A percentile compares a stretch with the other conserved stretches of the same genome.
Evolutionary conservation across 169 alveolate species (phyloP).

Genomic region (Plasmodium coatneyi): DNA sequence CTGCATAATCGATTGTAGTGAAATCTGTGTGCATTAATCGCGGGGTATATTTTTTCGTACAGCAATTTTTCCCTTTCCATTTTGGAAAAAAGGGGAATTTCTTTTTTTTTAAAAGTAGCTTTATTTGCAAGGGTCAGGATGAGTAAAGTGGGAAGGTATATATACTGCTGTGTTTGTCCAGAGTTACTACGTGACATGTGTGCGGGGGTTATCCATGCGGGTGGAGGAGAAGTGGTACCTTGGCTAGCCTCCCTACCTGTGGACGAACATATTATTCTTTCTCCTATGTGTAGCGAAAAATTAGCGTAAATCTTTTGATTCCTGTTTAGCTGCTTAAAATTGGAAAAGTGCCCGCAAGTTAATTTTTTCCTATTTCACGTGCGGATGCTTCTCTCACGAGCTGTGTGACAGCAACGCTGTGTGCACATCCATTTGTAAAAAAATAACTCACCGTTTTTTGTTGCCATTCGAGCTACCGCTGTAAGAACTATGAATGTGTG

Average conservation of each 20-base stretch:
- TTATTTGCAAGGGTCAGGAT: not conserved
- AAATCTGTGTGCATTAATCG: not conserved
- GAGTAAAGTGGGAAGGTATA: not conserved
- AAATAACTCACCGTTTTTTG: not conserved
- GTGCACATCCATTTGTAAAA: not conserved
- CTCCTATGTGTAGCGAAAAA: not conserved
- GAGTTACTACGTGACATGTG: too few species aligned
- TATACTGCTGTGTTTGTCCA: too few species aligned
- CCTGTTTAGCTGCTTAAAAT: not conserved
- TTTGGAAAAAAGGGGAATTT: not conserved
- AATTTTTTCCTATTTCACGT: not conserved
- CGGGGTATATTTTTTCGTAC: conserved; percentile 12
- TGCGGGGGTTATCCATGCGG: too few species aligned
- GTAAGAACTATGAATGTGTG: not conserved
- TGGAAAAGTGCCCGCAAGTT: not conserved
- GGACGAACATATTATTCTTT: not conserved
- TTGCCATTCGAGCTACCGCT: not conserved
- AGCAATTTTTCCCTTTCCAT: conserved; percentile 23
- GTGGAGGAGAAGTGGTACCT: too few species aligned
- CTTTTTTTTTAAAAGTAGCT: not conserved
- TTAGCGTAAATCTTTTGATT: not conserved
- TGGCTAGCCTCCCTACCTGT: not conserved
- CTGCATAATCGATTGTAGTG: conserved; percentile 14
- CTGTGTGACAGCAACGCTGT: not conserved
- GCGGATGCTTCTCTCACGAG: not conserved